Conservation (phyloP, 495 filamentous ascomycete genomes). For the Sabuloglossum arenarium region DNA sequence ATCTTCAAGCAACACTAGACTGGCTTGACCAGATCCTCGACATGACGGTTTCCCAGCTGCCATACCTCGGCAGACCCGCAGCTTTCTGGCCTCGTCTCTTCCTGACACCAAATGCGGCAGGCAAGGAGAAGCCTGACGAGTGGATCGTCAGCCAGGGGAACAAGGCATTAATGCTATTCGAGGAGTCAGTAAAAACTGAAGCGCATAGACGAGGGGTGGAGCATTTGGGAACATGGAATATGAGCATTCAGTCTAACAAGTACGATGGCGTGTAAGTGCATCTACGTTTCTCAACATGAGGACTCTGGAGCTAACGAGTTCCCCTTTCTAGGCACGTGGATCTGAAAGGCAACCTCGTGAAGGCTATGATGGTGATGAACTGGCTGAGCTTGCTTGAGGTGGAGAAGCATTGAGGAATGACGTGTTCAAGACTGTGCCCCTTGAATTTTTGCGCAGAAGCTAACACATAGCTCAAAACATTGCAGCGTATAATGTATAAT, state of each 20-base stretch:
- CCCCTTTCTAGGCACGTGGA: conserved; percentile 21
- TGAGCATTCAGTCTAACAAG: conserved; percentile 28
- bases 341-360: conserved; percentile 29
- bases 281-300: background rate
- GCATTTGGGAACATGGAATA: conserved; percentile 32
- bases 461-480: background rate
- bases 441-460: background rate
- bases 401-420: background rate
- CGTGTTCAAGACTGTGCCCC: background rate
- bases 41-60: conserved; percentile 10
- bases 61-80: conserved; percentile 11
- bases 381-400: conserved; percentile 22
- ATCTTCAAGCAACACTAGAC: conserved; percentile 22
- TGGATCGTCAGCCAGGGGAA: conserved; percentile 29
- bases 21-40: conserved; percentile 24
- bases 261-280: conserved; percentile 27
- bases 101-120: conserved; percentile 29
- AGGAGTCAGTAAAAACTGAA: conserved; percentile 22
- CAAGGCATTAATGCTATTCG: conserved; percentile 27
- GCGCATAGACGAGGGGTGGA: conserved; percentile 22
- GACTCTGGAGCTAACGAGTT: background rate
- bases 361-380: conserved; percentile 36
- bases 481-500: too few species aligned
- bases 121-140: conserved; percentile 31
- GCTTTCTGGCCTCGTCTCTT: conserved; percentile 22